Base-by-base conservation (phyloP, 352 stramenopile species). In the Pseudoperonospora humuli region DNA sequence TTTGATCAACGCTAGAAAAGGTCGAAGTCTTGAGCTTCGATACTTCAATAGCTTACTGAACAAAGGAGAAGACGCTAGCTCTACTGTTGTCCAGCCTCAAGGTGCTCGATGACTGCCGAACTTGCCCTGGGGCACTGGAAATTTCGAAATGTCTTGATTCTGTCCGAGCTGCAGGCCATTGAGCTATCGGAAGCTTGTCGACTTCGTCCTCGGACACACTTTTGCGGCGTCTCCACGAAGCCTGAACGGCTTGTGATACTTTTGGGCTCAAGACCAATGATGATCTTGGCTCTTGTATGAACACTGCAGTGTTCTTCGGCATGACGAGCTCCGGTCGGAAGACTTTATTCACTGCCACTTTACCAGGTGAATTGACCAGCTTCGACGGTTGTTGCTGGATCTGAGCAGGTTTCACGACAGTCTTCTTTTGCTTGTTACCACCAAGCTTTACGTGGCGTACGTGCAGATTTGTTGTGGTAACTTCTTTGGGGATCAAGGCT, bases 191-290 rank as follows among this genome's bases (percentile, higher is more conserved):
- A 9, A 63, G 50, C 25, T 67, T 68, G 14, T 50, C 45, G 1
- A 48, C 31, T 5, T 57, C 32, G 0, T 17, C 20, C 9, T 58
- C 50, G 17, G 66, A 51, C 28, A 34, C 21, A 36, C 56, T 64
- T 17, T 50, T 73, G 29, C 60, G 66, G 21, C 65, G 61, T 32
- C 39, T 56, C 61, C 61, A 75, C 8, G 65, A 75, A 17, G 67
- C 61, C 23, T 64, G 56, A 8, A 55, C 58, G 8, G 54, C 67
- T 21, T 54, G 46, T 2, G 59, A 66, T 2, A 76, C 63, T 49
- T 70, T 76, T 11, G 66, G 66, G 34, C 66, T 76, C 28, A 60
- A 45, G 19, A 57, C 39, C 25, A 60, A 31, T 3, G 52, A 47
- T 19, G 36, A 39, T 29, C 27, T 41, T 13, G 25, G 14, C 5